Evolutionary conservation across 257 asterid genomes (phyloP).

Genomic region (Nicotiana obtusifolia): DNA sequence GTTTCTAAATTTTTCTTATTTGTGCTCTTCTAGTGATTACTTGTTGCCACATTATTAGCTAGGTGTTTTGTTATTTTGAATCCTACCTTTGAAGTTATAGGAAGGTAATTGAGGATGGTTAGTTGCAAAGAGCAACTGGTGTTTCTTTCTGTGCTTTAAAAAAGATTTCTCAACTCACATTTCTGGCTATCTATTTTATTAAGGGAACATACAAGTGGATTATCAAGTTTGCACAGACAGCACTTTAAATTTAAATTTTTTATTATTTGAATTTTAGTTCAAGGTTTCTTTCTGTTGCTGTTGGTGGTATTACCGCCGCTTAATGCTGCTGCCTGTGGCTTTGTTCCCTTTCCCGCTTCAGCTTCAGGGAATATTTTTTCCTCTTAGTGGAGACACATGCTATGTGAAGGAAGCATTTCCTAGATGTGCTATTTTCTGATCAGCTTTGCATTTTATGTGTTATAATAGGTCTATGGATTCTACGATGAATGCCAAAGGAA

Average conservation of each 20-base stretch:
- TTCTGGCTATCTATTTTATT: neutral
- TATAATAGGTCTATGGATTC: conserved; percentile 87
- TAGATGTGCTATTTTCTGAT: conserved; percentile 11
- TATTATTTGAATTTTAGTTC: neutral
- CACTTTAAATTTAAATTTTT: neutral
- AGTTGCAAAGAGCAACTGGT: neutral
- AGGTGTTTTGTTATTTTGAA: neutral
- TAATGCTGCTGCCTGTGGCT: neutral
- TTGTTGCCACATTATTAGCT: neutral
- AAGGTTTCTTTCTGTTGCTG: neutral
- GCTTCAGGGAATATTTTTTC: neutral
- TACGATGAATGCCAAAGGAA: conserved; percentile 98
- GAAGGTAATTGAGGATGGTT: conserved; percentile 4
- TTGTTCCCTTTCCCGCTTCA: neutral
- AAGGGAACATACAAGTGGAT: neutral
- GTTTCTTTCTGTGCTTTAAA: neutral
- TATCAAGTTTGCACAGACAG: neutral
- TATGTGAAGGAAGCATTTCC: neutral
- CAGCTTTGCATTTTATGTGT: conserved; percentile 8
- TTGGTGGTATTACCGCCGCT: neutral
- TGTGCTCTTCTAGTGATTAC: neutral
- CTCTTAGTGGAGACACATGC: neutral
- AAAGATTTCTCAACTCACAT: neutral
- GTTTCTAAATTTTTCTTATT: neutral
- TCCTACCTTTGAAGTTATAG: neutral